Percentiles rank a stretch among this genome's conserved stretches.
Evolutionary conservation across 176 grass and related monocot genomes (phyloP).

Genomic region (Chloris gayana): DNA sequence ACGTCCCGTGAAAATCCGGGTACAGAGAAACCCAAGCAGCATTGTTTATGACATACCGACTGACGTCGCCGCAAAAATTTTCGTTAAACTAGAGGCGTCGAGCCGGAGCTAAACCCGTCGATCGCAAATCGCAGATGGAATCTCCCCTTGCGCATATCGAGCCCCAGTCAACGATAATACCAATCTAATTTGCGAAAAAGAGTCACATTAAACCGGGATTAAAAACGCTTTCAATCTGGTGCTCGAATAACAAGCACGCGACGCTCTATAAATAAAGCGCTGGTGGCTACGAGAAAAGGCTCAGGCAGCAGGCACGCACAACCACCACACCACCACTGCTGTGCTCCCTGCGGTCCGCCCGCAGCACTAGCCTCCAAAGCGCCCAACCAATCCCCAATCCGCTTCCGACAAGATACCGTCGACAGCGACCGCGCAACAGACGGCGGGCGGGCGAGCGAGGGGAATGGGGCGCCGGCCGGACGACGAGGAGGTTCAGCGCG

Average conservation of each 20-base stretch:
- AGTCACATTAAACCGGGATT: background rate
- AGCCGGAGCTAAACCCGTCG: background rate
- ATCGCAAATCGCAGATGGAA: background rate
- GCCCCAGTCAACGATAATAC: background rate
- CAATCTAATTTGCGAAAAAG: background rate
- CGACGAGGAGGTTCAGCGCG: background rate
- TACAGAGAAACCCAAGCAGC: too few species aligned
- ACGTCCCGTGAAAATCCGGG: background rate
- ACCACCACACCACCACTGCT: too few species aligned
- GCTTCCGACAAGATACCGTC: slow-evolving; percentile 14
- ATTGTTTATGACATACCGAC: background rate
- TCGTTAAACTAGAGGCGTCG: background rate
- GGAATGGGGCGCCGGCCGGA: background rate
- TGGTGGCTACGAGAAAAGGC: background rate
- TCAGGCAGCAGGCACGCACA: background rate
- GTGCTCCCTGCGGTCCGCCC: too few species aligned
- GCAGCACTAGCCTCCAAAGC: slow-evolving; percentile 2
- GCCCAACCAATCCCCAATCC: background rate
- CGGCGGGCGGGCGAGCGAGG: background rate
- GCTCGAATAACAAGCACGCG: too few species aligned
- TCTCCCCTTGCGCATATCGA: background rate
- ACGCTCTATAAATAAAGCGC: background rate
- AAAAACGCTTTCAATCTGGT: background rate
- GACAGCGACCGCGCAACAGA: background rate
- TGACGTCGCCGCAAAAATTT: background rate